phyloP scores from a whole-genome alignment of 148 eudicot genomes.

The Dysphania ambrosioides region DNA sequence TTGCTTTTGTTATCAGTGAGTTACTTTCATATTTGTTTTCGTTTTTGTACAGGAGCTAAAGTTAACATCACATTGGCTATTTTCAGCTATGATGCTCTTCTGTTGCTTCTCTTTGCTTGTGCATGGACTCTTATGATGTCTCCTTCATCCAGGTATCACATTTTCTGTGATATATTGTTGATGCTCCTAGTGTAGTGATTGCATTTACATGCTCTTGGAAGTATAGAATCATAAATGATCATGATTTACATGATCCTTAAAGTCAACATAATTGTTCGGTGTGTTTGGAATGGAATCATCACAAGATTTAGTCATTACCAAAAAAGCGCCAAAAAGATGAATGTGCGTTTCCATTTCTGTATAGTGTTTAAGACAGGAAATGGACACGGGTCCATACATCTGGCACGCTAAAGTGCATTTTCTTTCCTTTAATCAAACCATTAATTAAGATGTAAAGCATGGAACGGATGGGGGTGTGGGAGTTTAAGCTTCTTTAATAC shows the following conservation, averaged over 20 bases:
- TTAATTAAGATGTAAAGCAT: slow-evolving; percentile 25
- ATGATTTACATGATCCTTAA: not conserved
- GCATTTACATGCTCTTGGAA: not conserved
- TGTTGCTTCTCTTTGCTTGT: not conserved
- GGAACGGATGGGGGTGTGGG: slow-evolving; percentile 15
- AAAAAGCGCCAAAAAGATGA: slow-evolving; percentile 17
- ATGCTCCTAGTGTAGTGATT: slow-evolving; percentile 8
- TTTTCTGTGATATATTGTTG: not conserved
- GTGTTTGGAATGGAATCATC: slow-evolving; percentile 10
- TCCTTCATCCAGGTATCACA: not conserved
- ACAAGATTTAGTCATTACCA: slow-evolving; percentile 16
- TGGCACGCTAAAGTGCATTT: slow-evolving; percentile 20
- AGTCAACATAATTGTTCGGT: not conserved
- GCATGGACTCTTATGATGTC: not conserved
- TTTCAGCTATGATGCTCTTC: slow-evolving; percentile 1
- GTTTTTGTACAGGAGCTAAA: slow-evolving; percentile 16
- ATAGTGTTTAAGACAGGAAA: slow-evolving; percentile 17
- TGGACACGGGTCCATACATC: slow-evolving; percentile 23
- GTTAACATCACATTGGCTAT: slow-evolving; percentile 1
- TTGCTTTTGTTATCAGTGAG: no score
- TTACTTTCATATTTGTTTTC: no score
- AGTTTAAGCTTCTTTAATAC: slow-evolving; percentile 29
- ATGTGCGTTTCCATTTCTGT: slow-evolving; percentile 18
- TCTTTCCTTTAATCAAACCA: slow-evolving; percentile 30
- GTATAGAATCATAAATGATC: not conserved